A percentile compares a stretch with the other conserved stretches of the same genome.
Conservation (phyloP, 176 grass and related monocot genomes). For the Melocanna baccifera region DNA sequence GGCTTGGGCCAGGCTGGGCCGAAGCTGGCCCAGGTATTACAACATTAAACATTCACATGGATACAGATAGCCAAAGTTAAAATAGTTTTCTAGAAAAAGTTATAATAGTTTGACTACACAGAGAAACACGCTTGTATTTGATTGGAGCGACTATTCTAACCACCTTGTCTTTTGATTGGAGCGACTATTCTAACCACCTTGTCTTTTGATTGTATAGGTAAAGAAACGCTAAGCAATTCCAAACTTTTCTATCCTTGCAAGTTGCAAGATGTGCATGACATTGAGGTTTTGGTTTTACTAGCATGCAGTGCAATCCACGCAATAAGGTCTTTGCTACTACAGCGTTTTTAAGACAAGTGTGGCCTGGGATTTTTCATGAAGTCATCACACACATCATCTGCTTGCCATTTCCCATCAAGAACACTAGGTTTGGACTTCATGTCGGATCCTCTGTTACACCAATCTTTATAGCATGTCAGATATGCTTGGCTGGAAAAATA, state of each 20-base stretch:
- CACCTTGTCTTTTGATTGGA: neutral
- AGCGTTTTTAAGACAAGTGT: neutral
- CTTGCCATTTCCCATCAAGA: neutral
- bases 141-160: neutral
- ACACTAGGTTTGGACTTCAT: no score
- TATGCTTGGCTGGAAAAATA: neutral
- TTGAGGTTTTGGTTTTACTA: neutral
- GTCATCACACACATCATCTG: conserved; percentile 14
- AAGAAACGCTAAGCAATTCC: neutral
- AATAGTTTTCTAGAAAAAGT: no score
- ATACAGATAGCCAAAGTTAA: no score
- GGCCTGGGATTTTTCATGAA: neutral
- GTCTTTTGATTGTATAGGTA: neutral
- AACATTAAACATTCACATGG: no score
- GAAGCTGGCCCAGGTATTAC: no score
- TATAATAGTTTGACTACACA: no score
- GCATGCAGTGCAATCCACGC: neutral
- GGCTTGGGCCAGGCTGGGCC: no score
- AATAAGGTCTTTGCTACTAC: neutral
- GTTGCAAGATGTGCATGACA: neutral
- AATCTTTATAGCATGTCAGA: neutral
- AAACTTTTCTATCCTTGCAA: neutral
- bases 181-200: neutral
- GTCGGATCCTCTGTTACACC: neutral
- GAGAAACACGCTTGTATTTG: no score